Percentiles rank a stretch among this genome's conserved stretches.
Evolutionary conservation across 768 basidiomycete species (phyloP).

Genomic region (Hortiboletus campestris): DNA sequence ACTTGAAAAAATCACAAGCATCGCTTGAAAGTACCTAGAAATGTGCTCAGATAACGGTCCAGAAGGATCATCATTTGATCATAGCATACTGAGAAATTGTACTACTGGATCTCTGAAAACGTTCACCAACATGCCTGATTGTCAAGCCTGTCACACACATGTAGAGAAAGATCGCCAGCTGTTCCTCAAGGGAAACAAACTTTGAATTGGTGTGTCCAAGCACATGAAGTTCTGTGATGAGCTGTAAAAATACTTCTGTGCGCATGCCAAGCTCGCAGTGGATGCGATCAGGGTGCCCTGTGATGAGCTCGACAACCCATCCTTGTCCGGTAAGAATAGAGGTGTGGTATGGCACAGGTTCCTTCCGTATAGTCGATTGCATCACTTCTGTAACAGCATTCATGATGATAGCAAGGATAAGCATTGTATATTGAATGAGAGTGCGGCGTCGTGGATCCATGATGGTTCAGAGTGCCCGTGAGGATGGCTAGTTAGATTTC

Average conservation of each 20-base stretch:
- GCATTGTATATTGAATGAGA: too few species aligned
- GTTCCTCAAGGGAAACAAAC: not conserved
- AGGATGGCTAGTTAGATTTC: too few species aligned
- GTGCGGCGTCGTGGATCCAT: too few species aligned
- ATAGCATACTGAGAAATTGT: not conserved
- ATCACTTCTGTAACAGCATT: too few species aligned
- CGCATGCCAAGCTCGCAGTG: not conserved
- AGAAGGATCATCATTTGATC: not conserved
- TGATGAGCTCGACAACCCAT: not conserved
- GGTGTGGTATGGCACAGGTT: not conserved
- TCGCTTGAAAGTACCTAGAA: not conserved
- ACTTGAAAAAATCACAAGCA: not conserved
- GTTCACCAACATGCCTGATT: not conserved
- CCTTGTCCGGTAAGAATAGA: not conserved
- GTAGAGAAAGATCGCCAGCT: not conserved
- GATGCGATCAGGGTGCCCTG: not conserved
- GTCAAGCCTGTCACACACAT: not conserved
- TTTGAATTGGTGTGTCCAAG: not conserved
- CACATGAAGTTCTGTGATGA: not conserved
- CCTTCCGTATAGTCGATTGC: not conserved
- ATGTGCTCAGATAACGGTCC: too few species aligned
- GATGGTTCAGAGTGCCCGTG: too few species aligned
- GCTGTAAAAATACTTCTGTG: not conserved
- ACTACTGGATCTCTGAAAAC: not conserved
- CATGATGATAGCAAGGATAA: too few species aligned